Evolutionary conservation across 257 asterid genomes (phyloP), one percentile per base, ranked within the genome.

Genomic region (Lithospermum erythrorhizon): DNA sequence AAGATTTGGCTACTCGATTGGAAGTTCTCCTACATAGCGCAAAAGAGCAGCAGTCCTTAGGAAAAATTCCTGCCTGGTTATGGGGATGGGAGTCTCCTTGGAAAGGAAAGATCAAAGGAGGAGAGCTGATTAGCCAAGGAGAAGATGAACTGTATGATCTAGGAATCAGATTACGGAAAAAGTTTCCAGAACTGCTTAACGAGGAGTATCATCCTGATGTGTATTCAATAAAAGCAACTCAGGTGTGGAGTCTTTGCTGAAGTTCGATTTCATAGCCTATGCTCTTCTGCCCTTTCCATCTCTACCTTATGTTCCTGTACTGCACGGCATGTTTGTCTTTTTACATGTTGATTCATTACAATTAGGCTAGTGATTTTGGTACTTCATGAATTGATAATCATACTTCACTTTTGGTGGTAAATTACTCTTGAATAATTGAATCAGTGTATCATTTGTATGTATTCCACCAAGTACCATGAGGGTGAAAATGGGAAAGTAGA

Each of bases 61-160:
- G 73, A 45, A 80, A 74, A 54, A 58, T 81, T 67, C 97, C 97
- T 49, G 45, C 83, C n/a, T 93, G 99, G 97, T 68, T 93, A 55
- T 57, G 68, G 73, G 82, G 70, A 59, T 93, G 97, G 96, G 79
- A 75, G 63, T 93, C 97, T 57, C 99, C 99, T 61, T 93, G 95
- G 97, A 75, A 72, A 22, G 96, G 97, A 58, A 89, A 84, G 75
- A 79, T 65, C 61, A 81, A 73, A 68, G 97, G 97, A 65, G 96
- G 97, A 61, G 96, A 93, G 78, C 79, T 89, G 83, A 70, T 81
- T 64, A 69, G 67, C n/a, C 82, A 72, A 80, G 97, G 99, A 70
- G 97, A 93, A 79, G 79, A 70, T 69, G 99, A 93, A 65, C 72
- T 84, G 66, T 89, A 79, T 69, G 81, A 89, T 72, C 94, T 89